Evolutionary conservation across 441 rosid species (phyloP), one percentile per base, ranked within the genome.

Genomic region (Gossypium lobatum): DNA sequence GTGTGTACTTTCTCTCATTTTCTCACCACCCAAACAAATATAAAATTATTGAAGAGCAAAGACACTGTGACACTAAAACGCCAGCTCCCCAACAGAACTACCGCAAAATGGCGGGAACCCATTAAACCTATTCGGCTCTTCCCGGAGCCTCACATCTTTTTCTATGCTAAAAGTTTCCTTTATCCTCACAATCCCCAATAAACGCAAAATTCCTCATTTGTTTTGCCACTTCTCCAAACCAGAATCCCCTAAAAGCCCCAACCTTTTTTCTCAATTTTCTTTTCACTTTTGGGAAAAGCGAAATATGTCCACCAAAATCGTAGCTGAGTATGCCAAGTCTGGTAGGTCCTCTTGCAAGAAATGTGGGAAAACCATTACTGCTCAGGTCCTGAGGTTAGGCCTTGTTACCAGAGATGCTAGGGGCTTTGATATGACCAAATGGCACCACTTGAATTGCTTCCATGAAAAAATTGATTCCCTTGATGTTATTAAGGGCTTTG

Each of bases 281-380:
- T 53, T 20, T 71, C 61, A 48, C 13, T 50, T 37, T 20, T 60
- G n/a, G 28, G 31, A 16, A 26, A 53, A 53, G 53, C 2, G 60
- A 34, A 42, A n/a, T 13, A 53, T 76, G 83, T 26, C 87, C 23
- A 6, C 90, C 20, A 83, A 76, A 68, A 74, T 89, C 72, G 73
- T 86, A 16, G 91, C 90, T 0, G 98, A 91, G 83, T 90, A 93
- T 73, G 95, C 98, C 23, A 93, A 90, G 75, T 93, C 97, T 64
- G 87, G 76, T 65, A 81, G 96, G 18, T 93, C 98, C 3, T 76
- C 88, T 6, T 93, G 97, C 85, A 92, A 90, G 82, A 81, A 76
- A 25, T 93, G 97, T 70, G 89, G 89, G 46, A 76, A 84, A 62
- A 54, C 79, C 6, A 93, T 93, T 0, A 74, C 85, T 0, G 79